Conservation (phyloP, 805 yeast species). For the Barnettozyma vustinii region DNA sequence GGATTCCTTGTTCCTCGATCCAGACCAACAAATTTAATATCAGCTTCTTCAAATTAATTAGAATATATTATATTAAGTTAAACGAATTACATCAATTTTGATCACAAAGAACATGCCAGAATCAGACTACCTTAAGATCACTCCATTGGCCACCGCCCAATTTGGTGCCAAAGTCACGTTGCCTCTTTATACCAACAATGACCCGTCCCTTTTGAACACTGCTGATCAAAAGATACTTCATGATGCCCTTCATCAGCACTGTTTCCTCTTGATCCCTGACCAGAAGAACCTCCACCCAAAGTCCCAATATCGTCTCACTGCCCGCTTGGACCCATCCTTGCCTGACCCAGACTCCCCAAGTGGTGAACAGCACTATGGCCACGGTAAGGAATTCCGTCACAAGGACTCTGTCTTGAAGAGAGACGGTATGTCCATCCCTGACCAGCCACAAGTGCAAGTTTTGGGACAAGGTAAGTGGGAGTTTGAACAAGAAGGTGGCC, state of each 20-base stretch:
- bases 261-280: slow-evolving; percentile 70
- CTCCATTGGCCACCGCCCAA: slow-evolving; percentile 31
- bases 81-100: too few relatives aligned
- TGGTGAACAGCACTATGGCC: slow-evolving; percentile 66
- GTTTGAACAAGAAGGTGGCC: slow-evolving; percentile 34
- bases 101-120: slow-evolving; percentile 10
- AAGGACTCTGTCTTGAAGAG: slow-evolving; percentile 63
- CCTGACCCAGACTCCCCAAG: slow-evolving; percentile 29
- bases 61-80: too few relatives aligned
- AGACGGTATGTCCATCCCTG: slow-evolving; percentile 76
- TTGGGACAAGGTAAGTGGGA: slow-evolving; percentile 73
- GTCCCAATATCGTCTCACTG: slow-evolving; percentile 71
- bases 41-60: too few relatives aligned
- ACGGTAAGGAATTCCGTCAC: slow-evolving; percentile 72
- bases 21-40: too few relatives aligned
- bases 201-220: slow-evolving; percentile 64
- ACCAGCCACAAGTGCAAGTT: slow-evolving; percentile 86
- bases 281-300: slow-evolving; percentile 65
- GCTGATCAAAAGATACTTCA: slow-evolving; percentile 58
- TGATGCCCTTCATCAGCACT: slow-evolving; percentile 59
- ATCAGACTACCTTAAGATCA: slow-evolving; percentile 6
- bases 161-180: slow-evolving; percentile 66
- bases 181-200: slow-evolving; percentile 60
- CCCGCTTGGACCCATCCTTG: slow-evolving; percentile 67
- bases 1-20: not conserved